Evolutionary conservation across 345 rosid species (phyloP), one percentile per base, ranked within the genome.

Genomic region (Iberis pinnata): DNA sequence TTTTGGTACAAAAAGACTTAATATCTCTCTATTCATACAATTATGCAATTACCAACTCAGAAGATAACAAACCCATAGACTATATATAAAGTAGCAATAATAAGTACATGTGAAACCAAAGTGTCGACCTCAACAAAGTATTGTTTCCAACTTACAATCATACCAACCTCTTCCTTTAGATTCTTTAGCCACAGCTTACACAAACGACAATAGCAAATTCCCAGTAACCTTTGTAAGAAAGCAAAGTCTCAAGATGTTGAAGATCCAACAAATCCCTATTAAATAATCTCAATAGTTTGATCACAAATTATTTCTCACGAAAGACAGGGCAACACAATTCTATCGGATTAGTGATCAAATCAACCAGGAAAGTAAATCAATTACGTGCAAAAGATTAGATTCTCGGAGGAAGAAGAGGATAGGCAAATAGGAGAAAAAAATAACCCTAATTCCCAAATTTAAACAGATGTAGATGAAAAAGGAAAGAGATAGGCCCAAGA

Each of bases 111-210:
- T 39, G 67, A 63, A 70, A 76, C 72, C 38, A 77, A 72, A 66
- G 36, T 70, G 64, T 88, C 96, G 61, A 80, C 73, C 68, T 78
- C 88, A 17, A 72, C 74, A 69, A n/a, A 79, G 70, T 46, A 88
- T 69, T 1, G 78, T 71, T 74, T 80, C 94, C 20, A 82, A 65
- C 66, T 77, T 88, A 68, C 77, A 80, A 36, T 77, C 86, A 49
- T 76, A 80, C 94, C 86, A 88, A 12, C 70, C 44, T 51, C 69
- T 71, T 60, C 78, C 75, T 64, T 76, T 81, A 9, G 56, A 60
- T 48, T 76, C 76, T 20, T 67, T 56, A 64, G 65, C 84, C 96
- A 82, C 82, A 17, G 35, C 45, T 67, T 44, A 52, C n/a, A 44
- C 39, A 16, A 49, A 12, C 31, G 26, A 43, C 32, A 49, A 48